Evolutionary conservation across 2,329 filamentous ascomycete species (phyloP).

Genomic region (Ceratocystis colombiana): DNA sequence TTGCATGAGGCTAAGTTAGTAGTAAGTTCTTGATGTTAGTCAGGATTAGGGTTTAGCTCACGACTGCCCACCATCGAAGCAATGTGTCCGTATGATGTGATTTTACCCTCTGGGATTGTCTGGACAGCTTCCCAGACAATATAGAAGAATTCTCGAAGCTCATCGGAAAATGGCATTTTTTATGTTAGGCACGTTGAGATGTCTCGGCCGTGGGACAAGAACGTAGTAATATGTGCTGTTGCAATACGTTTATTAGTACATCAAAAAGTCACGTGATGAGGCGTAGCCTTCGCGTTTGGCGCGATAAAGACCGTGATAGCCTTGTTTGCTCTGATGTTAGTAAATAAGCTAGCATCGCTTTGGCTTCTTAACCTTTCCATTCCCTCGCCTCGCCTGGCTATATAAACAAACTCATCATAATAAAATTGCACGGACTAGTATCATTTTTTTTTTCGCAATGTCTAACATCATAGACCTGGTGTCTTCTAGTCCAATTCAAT

Average conservation of each 20-base stretch:
- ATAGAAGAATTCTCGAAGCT: conserved; percentile 63
- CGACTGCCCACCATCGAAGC: conserved; percentile 62
- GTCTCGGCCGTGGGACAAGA: too few relatives aligned
- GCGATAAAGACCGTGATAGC: too few relatives aligned
- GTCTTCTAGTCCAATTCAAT: conserved; percentile 13
- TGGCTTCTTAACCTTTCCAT: neutral
- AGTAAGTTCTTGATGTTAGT: neutral
- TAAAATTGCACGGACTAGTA: neutral
- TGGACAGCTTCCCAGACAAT: conserved; percentile 76
- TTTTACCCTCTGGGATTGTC: conserved; percentile 70
- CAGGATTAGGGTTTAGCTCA: conserved; percentile 36
- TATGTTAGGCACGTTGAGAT: too few relatives aligned
- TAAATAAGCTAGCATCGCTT: neutral
- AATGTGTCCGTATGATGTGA: conserved; percentile 82
- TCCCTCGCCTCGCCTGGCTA: neutral
- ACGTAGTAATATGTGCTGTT: too few relatives aligned
- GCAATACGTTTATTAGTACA: neutral
- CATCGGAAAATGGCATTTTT: conserved; percentile 59
- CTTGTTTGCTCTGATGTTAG: neutral
- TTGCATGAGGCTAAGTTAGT: neutral
- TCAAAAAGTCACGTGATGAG: neutral
- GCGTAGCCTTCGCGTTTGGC: neutral
- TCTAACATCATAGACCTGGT: conserved; percentile 9
- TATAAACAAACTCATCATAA: neutral
- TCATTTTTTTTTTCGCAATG: neutral